Percentiles rank a stretch among this genome's conserved stretches.
phyloP scores from a whole-genome alignment of 768 basidiomycete genomes.

The Suillus fuscotomentosus region DNA sequence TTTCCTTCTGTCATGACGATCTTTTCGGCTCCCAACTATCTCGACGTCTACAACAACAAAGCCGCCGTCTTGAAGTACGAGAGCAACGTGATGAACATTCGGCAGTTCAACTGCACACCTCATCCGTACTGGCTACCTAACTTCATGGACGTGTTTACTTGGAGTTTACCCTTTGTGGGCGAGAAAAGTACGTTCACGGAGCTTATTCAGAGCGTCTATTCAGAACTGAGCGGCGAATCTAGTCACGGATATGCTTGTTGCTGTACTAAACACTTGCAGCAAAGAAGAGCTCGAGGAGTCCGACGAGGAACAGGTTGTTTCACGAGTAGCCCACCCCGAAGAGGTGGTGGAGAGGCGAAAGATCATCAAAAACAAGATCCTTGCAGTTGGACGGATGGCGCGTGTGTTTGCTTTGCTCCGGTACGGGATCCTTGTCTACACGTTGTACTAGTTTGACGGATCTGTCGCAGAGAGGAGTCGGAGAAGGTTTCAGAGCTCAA shows the following conservation, averaged over 20 bases:
- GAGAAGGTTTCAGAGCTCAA: slow-evolving; percentile 98
- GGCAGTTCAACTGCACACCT: slow-evolving; percentile 96
- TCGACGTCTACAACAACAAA: slow-evolving; percentile 99
- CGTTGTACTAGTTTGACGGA: not conserved
- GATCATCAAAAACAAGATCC: slow-evolving; percentile 97
- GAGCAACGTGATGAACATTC: slow-evolving; percentile 97
- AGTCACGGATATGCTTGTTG: slow-evolving; percentile 99
- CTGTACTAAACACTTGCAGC: slow-evolving; percentile 92
- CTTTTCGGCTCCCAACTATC: slow-evolving; percentile 97
- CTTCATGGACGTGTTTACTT: slow-evolving; percentile 99
- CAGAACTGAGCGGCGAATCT: slow-evolving; percentile 10
- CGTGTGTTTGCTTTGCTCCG: slow-evolving; percentile 94
- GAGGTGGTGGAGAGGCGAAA: slow-evolving; percentile 76
- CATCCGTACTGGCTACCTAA: slow-evolving; percentile 99
- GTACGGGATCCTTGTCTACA: slow-evolving; percentile 42
- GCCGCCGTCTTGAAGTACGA: slow-evolving; percentile 99
- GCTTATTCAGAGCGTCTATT: not conserved
- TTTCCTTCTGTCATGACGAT: slow-evolving; percentile 99
- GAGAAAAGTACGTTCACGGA: slow-evolving; percentile 74
- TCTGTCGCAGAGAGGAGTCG: slow-evolving; percentile 79
- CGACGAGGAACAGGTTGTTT: slow-evolving; percentile 42
- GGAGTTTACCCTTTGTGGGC: slow-evolving; percentile 97
- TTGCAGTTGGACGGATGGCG: slow-evolving; percentile 96
- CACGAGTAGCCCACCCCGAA: slow-evolving; percentile 34
- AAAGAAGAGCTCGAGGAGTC: slow-evolving; percentile 94